Conservation (phyloP, 495 filamentous ascomycete genomes). For the Aspergillus ellipticus region DNA sequence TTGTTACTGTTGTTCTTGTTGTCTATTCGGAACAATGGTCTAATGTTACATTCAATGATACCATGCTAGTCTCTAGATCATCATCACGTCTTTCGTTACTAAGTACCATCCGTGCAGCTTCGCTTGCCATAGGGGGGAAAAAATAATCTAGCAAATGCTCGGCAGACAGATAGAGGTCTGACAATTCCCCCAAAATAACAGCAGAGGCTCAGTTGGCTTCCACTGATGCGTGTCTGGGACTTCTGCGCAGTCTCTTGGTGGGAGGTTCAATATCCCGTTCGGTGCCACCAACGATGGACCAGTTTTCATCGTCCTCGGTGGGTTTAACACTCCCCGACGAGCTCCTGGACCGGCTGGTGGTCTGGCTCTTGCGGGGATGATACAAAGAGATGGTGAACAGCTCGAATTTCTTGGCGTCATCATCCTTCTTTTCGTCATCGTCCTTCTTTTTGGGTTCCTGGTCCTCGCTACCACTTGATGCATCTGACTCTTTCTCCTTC, state of each 20-base stretch:
- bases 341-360: constrained; percentile 2
- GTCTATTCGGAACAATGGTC: constrained; percentile 2
- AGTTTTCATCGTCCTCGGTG: constrained; percentile 17
- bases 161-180: neutral
- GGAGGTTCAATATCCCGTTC: constrained; percentile 34
- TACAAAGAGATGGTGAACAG: constrained; percentile 38
- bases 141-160: too few relatives aligned
- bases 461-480: constrained; percentile 8
- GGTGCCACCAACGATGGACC: constrained; percentile 19
- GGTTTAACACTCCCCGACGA: neutral
- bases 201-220: constrained; percentile 24
- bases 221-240: constrained; percentile 23
- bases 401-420: constrained; percentile 16
- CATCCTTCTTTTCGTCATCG: constrained; percentile 8
- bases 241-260: constrained; percentile 32
- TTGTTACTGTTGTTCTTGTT: neutral
- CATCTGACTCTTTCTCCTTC: constrained; percentile 16
- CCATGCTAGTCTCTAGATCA: constrained; percentile 19
- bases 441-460: constrained; percentile 1
- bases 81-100: neutral
- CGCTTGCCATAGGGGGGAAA: too few relatives aligned
- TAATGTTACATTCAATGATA: constrained; percentile 30
- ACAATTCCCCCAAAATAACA: constrained; percentile 10
- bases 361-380: constrained; percentile 23
- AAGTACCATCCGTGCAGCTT: neutral